Conservation (phyloP, 1,284 basidiomycete species). For the Papiliotrema flavescens region DNA sequence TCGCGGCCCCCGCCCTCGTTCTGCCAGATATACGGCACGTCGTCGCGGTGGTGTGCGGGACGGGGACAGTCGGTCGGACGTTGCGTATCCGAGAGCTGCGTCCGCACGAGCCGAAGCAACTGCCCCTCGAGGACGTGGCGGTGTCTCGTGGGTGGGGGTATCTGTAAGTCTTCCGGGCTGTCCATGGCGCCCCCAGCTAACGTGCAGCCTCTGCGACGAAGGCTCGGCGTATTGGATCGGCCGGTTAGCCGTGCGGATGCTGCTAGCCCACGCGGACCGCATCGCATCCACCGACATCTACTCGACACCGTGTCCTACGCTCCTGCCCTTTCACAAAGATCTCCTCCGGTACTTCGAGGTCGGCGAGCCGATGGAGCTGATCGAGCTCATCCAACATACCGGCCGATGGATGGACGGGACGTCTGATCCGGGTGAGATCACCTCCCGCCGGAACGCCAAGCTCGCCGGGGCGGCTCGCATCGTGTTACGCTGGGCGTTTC, state of each 20-base stretch:
- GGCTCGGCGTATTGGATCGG: slow-evolving; percentile 44
- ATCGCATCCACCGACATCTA: slow-evolving; percentile 26
- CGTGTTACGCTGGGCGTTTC: slow-evolving; percentile 40
- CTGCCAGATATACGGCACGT: slow-evolving; percentile 29
- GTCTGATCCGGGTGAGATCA: slow-evolving; percentile 25
- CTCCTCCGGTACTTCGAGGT: slow-evolving; percentile 37
- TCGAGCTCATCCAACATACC: slow-evolving; percentile 32
- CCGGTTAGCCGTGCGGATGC: slow-evolving; percentile 34
- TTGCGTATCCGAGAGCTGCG: slow-evolving; percentile 18
- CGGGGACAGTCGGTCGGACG: slow-evolving; percentile 39
- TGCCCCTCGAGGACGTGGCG: slow-evolving; percentile 37
- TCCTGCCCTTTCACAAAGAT: slow-evolving; percentile 32
- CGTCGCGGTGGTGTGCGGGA: slow-evolving; percentile 38
- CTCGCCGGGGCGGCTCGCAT: slow-evolving; percentile 36
- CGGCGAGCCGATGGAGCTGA: slow-evolving; percentile 32
- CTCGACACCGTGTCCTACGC: slow-evolving; percentile 13
- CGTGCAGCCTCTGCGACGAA: slow-evolving; percentile 37
- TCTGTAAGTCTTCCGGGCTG: slow-evolving; percentile 18
- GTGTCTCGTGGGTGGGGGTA: slow-evolving; percentile 40
- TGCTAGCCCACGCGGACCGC: slow-evolving; percentile 32
- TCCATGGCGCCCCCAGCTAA: background rate
- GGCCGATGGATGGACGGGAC: slow-evolving; percentile 18
- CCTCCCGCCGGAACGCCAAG: slow-evolving; percentile 35
- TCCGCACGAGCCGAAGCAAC: background rate
- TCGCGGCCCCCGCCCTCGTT: slow-evolving; percentile 39